Evolutionary conservation across 208 protist genomes (phyloP).

Genomic region (Acanthamoeba triangularis): DNA sequence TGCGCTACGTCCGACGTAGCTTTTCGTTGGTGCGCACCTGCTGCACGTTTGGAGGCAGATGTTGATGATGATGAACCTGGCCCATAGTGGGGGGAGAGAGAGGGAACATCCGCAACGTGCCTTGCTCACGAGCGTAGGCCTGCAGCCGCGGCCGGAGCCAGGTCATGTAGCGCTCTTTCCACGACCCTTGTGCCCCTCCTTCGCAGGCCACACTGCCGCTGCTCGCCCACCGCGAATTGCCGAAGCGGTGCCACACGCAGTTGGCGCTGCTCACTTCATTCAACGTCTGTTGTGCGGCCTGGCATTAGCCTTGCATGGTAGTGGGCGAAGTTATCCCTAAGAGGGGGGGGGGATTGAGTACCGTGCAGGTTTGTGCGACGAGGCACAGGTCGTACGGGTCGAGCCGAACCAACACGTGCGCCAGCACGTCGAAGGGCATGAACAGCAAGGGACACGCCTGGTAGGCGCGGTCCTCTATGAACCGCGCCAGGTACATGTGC

Average conservation of each 20-base stretch:
- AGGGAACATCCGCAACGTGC: neutral
- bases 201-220: no score
- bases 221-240: no score
- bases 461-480: neutral
- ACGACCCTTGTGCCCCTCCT: neutral
- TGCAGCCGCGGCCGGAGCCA: neutral
- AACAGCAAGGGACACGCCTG: neutral
- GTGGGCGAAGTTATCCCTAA: neutral
- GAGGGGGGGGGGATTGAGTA: neutral
- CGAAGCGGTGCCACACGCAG: neutral
- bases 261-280: neutral
- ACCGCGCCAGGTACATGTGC: no score
- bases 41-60: no score
- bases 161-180: neutral
- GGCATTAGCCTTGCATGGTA: neutral
- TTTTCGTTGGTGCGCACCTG: no score
- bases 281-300: neutral
- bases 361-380: neutral
- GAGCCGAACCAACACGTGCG: neutral
- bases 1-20: no score
- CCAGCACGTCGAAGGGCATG: neutral
- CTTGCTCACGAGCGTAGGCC: neutral
- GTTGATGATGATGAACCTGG: neutral
- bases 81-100: neutral
- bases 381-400: neutral